A percentile compares a stretch with the other conserved stretches of the same genome.
phyloP scores from a whole-genome alignment of 192 early-diverging fungal genomes.

The Spinellus fusiger region DNA sequence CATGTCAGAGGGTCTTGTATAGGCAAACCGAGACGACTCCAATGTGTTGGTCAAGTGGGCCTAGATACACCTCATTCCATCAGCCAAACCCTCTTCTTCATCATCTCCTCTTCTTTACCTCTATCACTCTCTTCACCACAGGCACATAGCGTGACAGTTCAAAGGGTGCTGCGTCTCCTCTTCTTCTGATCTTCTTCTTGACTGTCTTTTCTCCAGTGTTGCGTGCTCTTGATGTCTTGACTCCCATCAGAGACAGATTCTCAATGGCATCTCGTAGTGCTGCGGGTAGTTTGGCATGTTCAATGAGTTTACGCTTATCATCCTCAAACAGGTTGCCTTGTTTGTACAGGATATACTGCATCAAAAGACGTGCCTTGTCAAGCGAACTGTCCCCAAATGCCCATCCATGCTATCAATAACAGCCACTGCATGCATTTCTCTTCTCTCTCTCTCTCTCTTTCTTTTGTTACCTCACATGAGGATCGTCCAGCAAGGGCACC shows the following conservation, averaged over 20 bases:
- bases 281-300: slow-evolving; percentile 57
- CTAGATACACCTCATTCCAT: slow-evolving; percentile 21
- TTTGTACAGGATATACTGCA: slow-evolving; percentile 72
- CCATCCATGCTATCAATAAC: not conserved
- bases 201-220: slow-evolving; percentile 42
- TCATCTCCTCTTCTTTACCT: slow-evolving; percentile 13
- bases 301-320: slow-evolving; percentile 66
- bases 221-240: slow-evolving; percentile 48
- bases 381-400: slow-evolving; percentile 16
- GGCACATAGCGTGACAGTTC: slow-evolving; percentile 76
- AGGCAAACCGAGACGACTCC: slow-evolving; percentile 57
- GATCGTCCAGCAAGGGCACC: slow-evolving; percentile 73
- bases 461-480: slow-evolving; percentile 45
- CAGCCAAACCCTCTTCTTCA: not conserved
- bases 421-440: not conserved
- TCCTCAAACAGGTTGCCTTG: slow-evolving; percentile 72
- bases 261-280: slow-evolving; percentile 74
- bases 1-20: slow-evolving; percentile 39
- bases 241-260: slow-evolving; percentile 63
- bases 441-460: not conserved
- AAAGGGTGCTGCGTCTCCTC: slow-evolving; percentile 50
- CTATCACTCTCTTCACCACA: slow-evolving; percentile 55
- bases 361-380: slow-evolving; percentile 74
- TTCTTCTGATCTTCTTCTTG: slow-evolving; percentile 38
- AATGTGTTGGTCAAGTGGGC: slow-evolving; percentile 41